Conservation (phyloP, 2,329 filamentous ascomycete species). For the Fusarium sp. region DNA sequence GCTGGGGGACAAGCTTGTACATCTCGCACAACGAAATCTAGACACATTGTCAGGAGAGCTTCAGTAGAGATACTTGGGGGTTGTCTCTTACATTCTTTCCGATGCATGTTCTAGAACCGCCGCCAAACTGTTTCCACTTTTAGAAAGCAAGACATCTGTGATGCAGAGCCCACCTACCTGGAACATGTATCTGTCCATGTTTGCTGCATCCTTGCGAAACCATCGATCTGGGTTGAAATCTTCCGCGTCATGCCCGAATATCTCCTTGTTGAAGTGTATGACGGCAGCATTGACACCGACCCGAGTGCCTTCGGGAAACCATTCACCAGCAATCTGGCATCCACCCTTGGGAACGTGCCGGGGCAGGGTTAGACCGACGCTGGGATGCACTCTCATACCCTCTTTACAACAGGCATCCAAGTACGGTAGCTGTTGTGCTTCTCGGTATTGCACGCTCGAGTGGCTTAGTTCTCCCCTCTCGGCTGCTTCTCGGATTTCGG, state of each 20-base stretch:
- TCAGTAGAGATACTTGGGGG: not conserved
- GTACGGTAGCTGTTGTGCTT: conserved; percentile 3
- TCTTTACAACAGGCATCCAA: conserved; percentile 14
- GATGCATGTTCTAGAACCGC: not conserved
- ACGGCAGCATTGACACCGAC: conserved; percentile 22
- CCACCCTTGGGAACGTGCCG: not conserved
- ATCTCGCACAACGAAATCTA: not conserved
- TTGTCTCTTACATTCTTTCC: not conserved
- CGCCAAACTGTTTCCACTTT: not conserved
- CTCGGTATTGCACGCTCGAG: not conserved
- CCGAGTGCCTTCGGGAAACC: not conserved
- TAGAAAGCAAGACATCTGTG: not conserved
- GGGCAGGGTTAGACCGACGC: conserved; percentile 1
- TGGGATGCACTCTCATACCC: conserved; percentile 15
- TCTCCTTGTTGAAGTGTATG: conserved; percentile 12
- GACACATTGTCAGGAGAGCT: not conserved
- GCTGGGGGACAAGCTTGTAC: not conserved
- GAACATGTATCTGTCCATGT: not conserved
- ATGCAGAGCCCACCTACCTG: not conserved
- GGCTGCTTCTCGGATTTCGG: not conserved
- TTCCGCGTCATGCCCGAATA: conserved; percentile 23
- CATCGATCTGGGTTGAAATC: conserved; percentile 21
- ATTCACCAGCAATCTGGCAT: not conserved
- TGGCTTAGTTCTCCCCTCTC: not conserved
- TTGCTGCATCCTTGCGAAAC: not conserved